Conservation (phyloP, 257 asterid species). For the Thymus quinquecostatus region DNA sequence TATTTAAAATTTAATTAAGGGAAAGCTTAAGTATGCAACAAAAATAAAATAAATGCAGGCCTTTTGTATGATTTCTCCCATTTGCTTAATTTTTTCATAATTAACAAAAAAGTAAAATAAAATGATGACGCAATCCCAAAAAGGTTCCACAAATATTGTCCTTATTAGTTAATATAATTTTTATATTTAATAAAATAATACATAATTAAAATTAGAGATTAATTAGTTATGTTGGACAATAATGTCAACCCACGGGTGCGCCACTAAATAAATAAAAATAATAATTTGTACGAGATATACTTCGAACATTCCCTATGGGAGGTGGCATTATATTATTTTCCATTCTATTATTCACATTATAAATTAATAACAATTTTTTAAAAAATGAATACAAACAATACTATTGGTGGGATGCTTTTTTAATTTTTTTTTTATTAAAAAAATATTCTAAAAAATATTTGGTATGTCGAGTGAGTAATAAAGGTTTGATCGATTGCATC, state of each 20-base stretch:
- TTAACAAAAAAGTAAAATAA: neutral
- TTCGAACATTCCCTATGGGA: conserved; percentile 40
- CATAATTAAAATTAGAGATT: neutral
- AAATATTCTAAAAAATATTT: too few relatives aligned
- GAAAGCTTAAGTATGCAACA: neutral
- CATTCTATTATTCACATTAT: neutral
- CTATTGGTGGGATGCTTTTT: neutral
- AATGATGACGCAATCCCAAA: conserved; percentile 27
- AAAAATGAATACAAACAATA: neutral
- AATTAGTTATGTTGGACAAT: conserved; percentile 18
- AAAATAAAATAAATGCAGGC: conserved; percentile 23
- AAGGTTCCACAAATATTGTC: conserved; percentile 30
- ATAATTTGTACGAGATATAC: conserved; percentile 25
- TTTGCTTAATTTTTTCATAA: neutral
- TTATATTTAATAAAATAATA: neutral
- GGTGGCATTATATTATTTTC: conserved; percentile 30
- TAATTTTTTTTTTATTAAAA: too few relatives aligned
- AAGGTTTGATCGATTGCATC: neutral
- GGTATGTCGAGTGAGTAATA: neutral
- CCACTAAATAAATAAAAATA: conserved; percentile 7
- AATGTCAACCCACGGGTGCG: conserved; percentile 32
- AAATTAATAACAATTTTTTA: too few relatives aligned
- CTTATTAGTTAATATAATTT: conserved; percentile 3
- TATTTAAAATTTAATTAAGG: neutral
- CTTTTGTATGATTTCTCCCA: conserved; percentile 10